Conservation (phyloP, 768 basidiomycete genomes). For the Amanita rimosa region DNA sequence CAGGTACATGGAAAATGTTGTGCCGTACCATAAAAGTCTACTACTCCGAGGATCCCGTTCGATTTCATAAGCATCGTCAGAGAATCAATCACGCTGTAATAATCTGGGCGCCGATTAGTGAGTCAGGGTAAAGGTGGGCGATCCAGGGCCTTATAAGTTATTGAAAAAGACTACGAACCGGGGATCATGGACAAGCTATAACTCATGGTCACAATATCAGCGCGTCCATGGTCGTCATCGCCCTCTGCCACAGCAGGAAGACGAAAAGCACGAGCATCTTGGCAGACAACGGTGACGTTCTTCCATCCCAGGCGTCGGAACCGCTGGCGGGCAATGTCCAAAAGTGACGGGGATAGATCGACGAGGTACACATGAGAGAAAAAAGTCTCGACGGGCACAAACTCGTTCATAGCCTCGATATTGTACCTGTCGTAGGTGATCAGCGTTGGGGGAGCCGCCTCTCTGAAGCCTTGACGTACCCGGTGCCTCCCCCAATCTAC, state of each 20-base stretch:
- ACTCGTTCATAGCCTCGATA: slow-evolving; percentile 61
- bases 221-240: slow-evolving; percentile 40
- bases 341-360: slow-evolving; percentile 62
- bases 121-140: not conserved
- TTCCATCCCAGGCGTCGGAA: slow-evolving; percentile 60
- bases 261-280: slow-evolving; percentile 59
- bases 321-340: slow-evolving; percentile 59
- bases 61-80: not conserved
- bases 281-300: slow-evolving; percentile 61
- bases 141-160: too few species aligned
- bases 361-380: slow-evolving; percentile 55
- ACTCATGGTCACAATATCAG: slow-evolving; percentile 42
- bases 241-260: slow-evolving; percentile 47
- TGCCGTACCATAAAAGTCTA: slow-evolving; percentile 49
- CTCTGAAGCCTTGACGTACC: not conserved
- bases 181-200: slow-evolving; percentile 48
- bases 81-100: slow-evolving; percentile 33
- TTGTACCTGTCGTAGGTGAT: slow-evolving; percentile 25
- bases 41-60: slow-evolving; percentile 49
- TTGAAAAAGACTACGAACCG: slow-evolving; percentile 1
- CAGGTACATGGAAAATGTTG: not conserved
- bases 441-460: not conserved
- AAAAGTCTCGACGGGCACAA: slow-evolving; percentile 44
- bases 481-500: not conserved
- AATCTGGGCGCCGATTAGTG: slow-evolving; percentile 42